Base-by-base conservation (phyloP, 371 early-diverging fungal genomes). In the Syncephalis plumigaleata region DNA sequence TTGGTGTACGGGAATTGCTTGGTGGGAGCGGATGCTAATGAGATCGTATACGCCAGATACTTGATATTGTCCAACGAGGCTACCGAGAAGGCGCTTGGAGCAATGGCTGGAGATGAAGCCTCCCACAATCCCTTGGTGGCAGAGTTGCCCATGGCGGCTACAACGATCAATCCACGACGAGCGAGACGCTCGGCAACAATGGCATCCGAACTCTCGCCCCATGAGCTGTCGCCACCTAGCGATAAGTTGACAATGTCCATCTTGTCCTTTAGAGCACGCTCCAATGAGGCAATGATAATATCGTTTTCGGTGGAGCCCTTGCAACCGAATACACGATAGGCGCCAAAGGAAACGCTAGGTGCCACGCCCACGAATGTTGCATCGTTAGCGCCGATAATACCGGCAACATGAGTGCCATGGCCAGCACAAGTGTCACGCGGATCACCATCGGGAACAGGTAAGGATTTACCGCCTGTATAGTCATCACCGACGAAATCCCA, bases 61-160 rank as follows among this genome's bases (percentile, higher is more conserved):
- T 52, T 46, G 5, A 47, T 39, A 53, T 73, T 79, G 44, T 87
- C 82, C 9, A 84, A 63, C n/a, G 82, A 75, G n/a, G 79, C 87
- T 15, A 82, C 79, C 13, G 75, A 68, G 38, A 80, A 56, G 9
- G 74, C 71, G 26, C 67, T 65, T 9, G 51, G 50, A 1, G 77
- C 77, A 13, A 81, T 56, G n/a, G 75, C 76, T 4, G 87, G 84
- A 1, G 78, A 53, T 0, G 67, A 63, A 0, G 70, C 65, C 49
- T 70, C 63, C 53, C 64, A 79, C 2, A 80, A 55, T 1, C 88
- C 88, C 13, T 66, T 56, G 4, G 53, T 46, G 15, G 85, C 86
- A 40, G 72, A 69, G 62, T 88, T 88, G 5, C 87, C 87, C 18
- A 67, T 70, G 2, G 87, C 73, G 15, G 64, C 65, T 37, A 66